Evolutionary conservation across 768 basidiomycete genomes (phyloP).

Genomic region (Baorangia bicolor): DNA sequence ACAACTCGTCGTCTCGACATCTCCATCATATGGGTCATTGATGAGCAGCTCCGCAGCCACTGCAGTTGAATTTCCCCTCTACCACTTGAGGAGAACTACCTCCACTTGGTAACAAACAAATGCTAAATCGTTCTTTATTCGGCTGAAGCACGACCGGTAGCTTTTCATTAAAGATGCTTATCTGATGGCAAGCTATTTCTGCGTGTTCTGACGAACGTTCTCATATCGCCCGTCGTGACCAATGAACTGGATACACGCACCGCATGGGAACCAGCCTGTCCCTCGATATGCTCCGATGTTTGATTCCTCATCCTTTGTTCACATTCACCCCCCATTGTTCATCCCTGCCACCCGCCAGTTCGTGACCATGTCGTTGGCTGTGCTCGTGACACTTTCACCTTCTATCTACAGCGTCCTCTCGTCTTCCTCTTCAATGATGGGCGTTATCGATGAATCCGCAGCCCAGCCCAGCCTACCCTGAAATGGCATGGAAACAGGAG

Average conservation of each 20-base stretch:
- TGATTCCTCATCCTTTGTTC: conserved; percentile 11
- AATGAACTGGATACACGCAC: conserved; percentile 3
- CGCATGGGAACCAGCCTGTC: conserved; percentile 15
- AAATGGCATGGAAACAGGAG: conserved; percentile 24
- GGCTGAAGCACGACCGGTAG: conserved; percentile 16
- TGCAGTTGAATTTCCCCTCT: not conserved
- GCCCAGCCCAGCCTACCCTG: conserved; percentile 1
- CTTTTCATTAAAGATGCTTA: conserved; percentile 24
- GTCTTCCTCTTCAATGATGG: conserved; percentile 10
- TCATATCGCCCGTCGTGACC: conserved; percentile 27
- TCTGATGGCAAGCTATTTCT: conserved; percentile 23
- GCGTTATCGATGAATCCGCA: conserved; percentile 17
- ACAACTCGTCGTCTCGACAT: not conserved
- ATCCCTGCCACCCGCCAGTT: not conserved
- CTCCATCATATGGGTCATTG: conserved; percentile 2
- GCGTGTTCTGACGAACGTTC: conserved; percentile 19
- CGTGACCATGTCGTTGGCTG: conserved; percentile 1
- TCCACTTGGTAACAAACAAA: conserved; percentile 17
- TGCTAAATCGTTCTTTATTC: conserved; percentile 9
- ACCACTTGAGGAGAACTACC: conserved; percentile 19
- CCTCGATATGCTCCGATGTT: conserved; percentile 12
- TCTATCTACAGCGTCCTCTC: conserved; percentile 11
- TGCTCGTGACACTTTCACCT: not conserved
- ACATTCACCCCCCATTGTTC: not conserved
- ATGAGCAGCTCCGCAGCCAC: conserved; percentile 6